Base-by-base conservation (phyloP, 2,329 filamentous ascomycete species). In the Fusarium nurragi region DNA sequence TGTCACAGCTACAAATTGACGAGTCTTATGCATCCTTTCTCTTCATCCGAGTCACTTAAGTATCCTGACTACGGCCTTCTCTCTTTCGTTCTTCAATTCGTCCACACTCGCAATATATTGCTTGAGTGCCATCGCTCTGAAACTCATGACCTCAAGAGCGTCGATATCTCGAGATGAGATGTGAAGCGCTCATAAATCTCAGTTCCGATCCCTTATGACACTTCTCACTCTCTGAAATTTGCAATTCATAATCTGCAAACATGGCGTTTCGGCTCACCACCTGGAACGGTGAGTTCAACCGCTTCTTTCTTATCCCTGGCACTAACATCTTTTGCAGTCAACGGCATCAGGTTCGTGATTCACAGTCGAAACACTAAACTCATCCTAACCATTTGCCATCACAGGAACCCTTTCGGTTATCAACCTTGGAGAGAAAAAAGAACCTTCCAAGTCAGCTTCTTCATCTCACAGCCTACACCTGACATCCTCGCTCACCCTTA, bases 201-300 rank as follows among this genome's bases (percentile, higher is more conserved):
- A 11, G 3, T 13, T 43, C 11, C 23, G 4, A 14, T 25, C n/a
- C 1, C 16, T 28, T 32, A 14, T 47, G 14, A 45, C n/a, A 6
- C 7, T 16, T 32, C 0, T 22, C 6, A 2, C 3, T 25, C 6
- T 22, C 3, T 6, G 10, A 22, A 30, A 18, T 34, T 21, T 6
- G 4, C 11, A 18, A 21, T 2, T 16, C 16, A 21, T 16, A 37
- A 41, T 21, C 9, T 47, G 12, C 54, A 83, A 58, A 71, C 19
- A 93, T 93, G 90, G 85, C 83, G 16, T 81, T 96, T 65, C 88
- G 93, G 61, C 92, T 97, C 70, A 95, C 92, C 4, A 92, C 90
- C 14, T 94, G 91, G 91, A 94, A 94, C 79, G 91, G 91, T 92
- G 77, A 74, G 84, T 68, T 34, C 32, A 22, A 16, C 39, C 18